Evolutionary conservation across 164 flowering plant species (phyloP), one percentile per base, ranked within the genome.

Genomic region (Annona cherimola): DNA sequence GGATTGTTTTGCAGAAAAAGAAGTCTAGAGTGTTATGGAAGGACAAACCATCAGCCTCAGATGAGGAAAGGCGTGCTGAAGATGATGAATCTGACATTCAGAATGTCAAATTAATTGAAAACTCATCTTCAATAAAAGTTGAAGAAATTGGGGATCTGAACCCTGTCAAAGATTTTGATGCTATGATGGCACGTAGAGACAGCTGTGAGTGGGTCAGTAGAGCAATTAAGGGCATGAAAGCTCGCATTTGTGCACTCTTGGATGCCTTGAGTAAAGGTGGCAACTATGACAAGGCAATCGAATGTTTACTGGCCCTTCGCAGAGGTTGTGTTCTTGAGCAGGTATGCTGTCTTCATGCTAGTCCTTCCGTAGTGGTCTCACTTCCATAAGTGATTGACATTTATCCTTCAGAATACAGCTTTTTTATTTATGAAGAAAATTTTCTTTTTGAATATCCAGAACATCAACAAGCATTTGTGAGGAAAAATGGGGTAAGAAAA

Each of bases 301-400:
- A 89, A 67, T 89, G 87, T 73, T 77, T 94, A 71, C 67, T 76
- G 76, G 88, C 97, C 57, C 90, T 94, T 55, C 92, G 94, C 75
- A 89, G 86, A 74, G 97, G 94, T 20, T 95, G 99, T 80, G 79
- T 92, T 69, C 79, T 88, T 74, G 97, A 95, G 78, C 98, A 92
- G 84, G 99, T 91, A 79, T 41, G 67, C 55, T 12, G 44, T 40
- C 42, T 7, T 70, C 39, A 18, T 45, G 3, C 18, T 64, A 5
- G 12, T 64, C 67, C 19, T 64, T 40, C 41, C 39, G 44, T 64
- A 4, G 5, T 64, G 3, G 57, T 50, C 14, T 50, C 57, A 50
- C 14, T 50, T 11, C 57, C 9, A 50, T 7, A 16, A 9, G 9
- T 50, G 14, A 50, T 26, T 26, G 35, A 26, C 35, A 26, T 26